Percentiles rank a stretch among this genome's conserved stretches.
Evolutionary conservation across 768 basidiomycete genomes (phyloP).

Genomic region (Psilocybe azurescens): DNA sequence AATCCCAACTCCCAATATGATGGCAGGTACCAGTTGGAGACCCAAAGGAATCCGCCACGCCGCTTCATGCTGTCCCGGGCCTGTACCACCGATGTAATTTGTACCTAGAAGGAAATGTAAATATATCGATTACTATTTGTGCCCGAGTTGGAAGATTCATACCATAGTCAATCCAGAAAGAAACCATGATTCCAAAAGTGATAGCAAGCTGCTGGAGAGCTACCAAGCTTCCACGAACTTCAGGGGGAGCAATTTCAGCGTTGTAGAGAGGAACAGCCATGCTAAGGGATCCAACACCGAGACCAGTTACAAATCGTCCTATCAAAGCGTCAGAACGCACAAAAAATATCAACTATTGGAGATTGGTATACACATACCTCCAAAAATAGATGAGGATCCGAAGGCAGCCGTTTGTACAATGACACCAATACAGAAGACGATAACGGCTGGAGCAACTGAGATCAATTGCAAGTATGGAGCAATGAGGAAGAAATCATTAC

Average conservation of each 20-base stretch:
- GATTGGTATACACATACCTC: constrained; percentile 36
- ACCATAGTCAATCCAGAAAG: constrained; percentile 60
- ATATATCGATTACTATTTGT: constrained; percentile 12
- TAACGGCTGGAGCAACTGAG: constrained; percentile 45
- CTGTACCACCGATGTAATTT: constrained; percentile 75
- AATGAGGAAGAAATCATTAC: constrained; percentile 31
- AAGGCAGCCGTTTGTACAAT: constrained; percentile 71
- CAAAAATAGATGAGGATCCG: constrained; percentile 66
- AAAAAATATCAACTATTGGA: neutral
- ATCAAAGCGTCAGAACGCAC: neutral
- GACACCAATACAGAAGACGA: constrained; percentile 73
- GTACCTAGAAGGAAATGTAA: constrained; percentile 51
- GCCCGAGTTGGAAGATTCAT: constrained; percentile 26
- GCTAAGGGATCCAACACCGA: constrained; percentile 81
- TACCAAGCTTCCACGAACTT: constrained; percentile 81
- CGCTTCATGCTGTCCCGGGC: constrained; percentile 59
- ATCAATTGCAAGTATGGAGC: constrained; percentile 8
- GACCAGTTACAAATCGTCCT: constrained; percentile 78
- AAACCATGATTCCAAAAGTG: constrained; percentile 78
- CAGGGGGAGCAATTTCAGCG: constrained; percentile 73
- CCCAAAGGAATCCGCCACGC: constrained; percentile 81
- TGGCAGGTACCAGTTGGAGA: constrained; percentile 75
- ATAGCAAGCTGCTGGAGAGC: constrained; percentile 85
- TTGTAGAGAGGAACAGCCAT: constrained; percentile 89
- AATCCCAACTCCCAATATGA: constrained; percentile 73